Percentiles rank a stretch among this genome's conserved stretches.
Evolutionary conservation across 306 rosid genomes (phyloP).

Genomic region (Casuarina cunninghamiana): DNA sequence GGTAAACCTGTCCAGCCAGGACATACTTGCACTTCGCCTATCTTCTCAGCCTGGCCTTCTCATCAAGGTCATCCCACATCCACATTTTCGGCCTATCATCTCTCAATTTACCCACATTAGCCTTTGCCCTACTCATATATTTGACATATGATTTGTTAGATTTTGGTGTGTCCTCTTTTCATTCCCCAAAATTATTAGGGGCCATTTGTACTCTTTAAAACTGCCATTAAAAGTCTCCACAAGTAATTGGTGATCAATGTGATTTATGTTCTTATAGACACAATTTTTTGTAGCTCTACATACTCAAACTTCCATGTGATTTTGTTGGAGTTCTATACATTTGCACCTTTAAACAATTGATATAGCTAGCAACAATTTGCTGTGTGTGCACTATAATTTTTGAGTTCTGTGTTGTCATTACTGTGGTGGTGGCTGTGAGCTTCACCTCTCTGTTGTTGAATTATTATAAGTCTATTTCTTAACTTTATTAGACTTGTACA

Average conservation of each 20-base stretch:
- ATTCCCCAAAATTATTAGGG: background rate
- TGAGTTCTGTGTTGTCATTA: no score
- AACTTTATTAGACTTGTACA: background rate
- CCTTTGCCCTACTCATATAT: background rate
- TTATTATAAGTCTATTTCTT: background rate
- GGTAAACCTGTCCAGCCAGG: background rate
- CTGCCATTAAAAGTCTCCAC: background rate
- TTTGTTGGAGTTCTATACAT: no score
- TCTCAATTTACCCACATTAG: background rate
- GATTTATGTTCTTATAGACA: background rate
- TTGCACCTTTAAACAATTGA: no score
- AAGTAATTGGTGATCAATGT: no score
- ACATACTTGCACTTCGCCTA: background rate
- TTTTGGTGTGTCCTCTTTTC: background rate
- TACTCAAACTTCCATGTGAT: no score
- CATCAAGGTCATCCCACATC: background rate
- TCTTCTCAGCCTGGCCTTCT: no score
- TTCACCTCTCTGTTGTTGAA: no score
- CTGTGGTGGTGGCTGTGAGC: no score
- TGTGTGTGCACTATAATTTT: no score
- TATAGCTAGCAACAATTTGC: no score
- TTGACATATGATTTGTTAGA: background rate
- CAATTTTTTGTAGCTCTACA: no score
- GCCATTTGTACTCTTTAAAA: background rate
- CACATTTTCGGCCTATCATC: background rate